Evolutionary conservation across 2,329 filamentous ascomycete genomes (phyloP).

Genomic region (Pseudocercospora fuligena): DNA sequence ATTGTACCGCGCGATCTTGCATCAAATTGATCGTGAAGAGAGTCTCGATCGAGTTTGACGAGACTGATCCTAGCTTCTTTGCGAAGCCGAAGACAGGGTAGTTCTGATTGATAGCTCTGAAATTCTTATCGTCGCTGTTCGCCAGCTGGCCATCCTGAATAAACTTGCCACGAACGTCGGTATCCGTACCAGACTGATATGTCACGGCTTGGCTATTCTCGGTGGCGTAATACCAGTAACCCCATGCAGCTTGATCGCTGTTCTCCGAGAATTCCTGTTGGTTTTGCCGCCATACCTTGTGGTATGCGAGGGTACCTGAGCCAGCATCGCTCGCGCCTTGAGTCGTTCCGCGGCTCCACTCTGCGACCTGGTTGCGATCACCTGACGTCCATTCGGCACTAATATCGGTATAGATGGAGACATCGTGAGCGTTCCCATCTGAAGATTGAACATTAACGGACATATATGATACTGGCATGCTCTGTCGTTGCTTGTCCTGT

Average conservation of each 20-base stretch:
- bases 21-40: slow-evolving; percentile 58
- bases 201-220: slow-evolving; percentile 48
- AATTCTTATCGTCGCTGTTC: slow-evolving; percentile 55
- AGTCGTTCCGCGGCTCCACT: slow-evolving; percentile 63
- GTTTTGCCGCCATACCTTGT: slow-evolving; percentile 58
- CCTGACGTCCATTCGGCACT: slow-evolving; percentile 71
- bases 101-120: slow-evolving; percentile 53
- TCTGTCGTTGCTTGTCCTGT: slow-evolving; percentile 69
- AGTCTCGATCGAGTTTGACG: slow-evolving; percentile 42
- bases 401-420: slow-evolving; percentile 75
- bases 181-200: slow-evolving; percentile 54
- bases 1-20: slow-evolving; percentile 57
- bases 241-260: slow-evolving; percentile 57
- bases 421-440: slow-evolving; percentile 66
- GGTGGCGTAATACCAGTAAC: slow-evolving; percentile 59
- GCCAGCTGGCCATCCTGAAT: slow-evolving; percentile 48
- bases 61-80: slow-evolving; percentile 54
- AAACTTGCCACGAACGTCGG: slow-evolving; percentile 55
- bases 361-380: slow-evolving; percentile 58
- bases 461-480: slow-evolving; percentile 72
- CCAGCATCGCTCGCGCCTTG: slow-evolving; percentile 27
- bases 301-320: slow-evolving; percentile 58
- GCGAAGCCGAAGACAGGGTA: slow-evolving; percentile 61
- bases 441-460: slow-evolving; percentile 65
- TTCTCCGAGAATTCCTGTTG: slow-evolving; percentile 55